Percentiles rank a stretch among this genome's conserved stretches.
Conservation (phyloP, 2,329 filamentous ascomycete species). For the Lanzia echinophila region DNA sequence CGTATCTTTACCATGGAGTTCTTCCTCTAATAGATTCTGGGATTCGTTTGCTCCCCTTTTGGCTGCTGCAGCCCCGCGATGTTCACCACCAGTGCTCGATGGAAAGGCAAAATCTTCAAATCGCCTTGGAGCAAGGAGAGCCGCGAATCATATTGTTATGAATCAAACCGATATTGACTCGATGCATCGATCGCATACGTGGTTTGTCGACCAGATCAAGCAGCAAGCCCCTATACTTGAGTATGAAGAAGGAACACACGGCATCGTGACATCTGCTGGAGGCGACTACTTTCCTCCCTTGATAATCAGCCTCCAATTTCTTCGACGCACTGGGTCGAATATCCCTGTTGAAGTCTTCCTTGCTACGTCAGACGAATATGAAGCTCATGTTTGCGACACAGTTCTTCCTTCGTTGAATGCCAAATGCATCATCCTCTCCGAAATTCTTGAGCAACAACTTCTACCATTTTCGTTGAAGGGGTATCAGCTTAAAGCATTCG, state of each 20-base stretch:
- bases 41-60: constrained; percentile 15
- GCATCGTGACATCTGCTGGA: constrained; percentile 39
- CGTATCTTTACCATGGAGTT: neutral
- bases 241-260: constrained; percentile 17
- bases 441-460: constrained; percentile 2
- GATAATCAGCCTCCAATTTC: constrained; percentile 35
- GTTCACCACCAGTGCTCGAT: constrained; percentile 8
- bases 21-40: constrained; percentile 14
- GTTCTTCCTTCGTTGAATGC: constrained; percentile 35
- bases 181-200: constrained; percentile 12
- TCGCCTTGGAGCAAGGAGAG: neutral
- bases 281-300: constrained; percentile 32
- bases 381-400: constrained; percentile 32
- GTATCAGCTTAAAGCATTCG: constrained; percentile 34
- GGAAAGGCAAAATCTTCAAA: constrained; percentile 5
- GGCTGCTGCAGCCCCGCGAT: constrained; percentile 15
- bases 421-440: constrained; percentile 31
- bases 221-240: neutral
- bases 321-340: constrained; percentile 31
- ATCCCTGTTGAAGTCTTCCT: constrained; percentile 39
- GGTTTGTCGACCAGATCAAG: constrained; percentile 1
- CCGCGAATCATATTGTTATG: constrained; percentile 8
- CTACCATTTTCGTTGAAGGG: constrained; percentile 29
- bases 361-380: constrained; percentile 32
- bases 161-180: constrained; percentile 7